Evolutionary conservation across 2,329 filamentous ascomycete species (phyloP).

Genomic region (Fonsecaea erecta): DNA sequence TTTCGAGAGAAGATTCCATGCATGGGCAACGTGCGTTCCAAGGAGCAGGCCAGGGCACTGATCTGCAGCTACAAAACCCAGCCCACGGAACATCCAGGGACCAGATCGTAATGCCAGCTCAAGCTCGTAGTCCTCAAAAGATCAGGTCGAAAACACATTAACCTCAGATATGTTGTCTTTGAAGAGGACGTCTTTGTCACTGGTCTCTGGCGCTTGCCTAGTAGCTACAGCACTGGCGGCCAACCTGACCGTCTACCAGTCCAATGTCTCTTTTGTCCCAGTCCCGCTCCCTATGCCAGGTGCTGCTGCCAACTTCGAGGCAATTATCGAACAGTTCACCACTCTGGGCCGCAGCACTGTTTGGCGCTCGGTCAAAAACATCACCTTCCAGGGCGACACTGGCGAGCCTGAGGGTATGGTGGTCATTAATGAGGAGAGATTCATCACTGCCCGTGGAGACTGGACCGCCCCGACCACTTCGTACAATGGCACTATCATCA

Average conservation of each 20-base stretch:
- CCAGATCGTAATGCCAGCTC: background rate
- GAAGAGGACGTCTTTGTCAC: background rate
- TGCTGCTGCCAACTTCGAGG: constrained; percentile 33
- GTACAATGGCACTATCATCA: constrained; percentile 62
- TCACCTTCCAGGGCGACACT: constrained; percentile 52
- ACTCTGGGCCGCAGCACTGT: constrained; percentile 52
- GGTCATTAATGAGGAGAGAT: constrained; percentile 50
- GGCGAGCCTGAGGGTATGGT: constrained; percentile 58
- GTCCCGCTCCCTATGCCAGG: constrained; percentile 38
- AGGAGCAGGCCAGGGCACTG: background rate
- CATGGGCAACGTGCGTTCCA: background rate
- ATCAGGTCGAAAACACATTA: background rate
- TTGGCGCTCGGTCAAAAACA: constrained; percentile 51
- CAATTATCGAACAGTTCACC: constrained; percentile 49
- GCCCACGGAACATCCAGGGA: background rate
- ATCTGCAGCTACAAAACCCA: constrained; percentile 1
- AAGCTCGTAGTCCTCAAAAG: background rate
- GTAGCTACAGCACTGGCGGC: constrained; percentile 21
- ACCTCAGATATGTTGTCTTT: background rate
- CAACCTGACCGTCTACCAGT: constrained; percentile 35
- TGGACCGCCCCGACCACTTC: constrained; percentile 49
- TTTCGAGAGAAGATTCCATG: background rate
- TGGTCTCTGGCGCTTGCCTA: constrained; percentile 20
- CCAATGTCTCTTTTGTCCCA: constrained; percentile 37
- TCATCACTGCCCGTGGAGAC: constrained; percentile 53